Evolutionary conservation across 495 filamentous ascomycete genomes (phyloP).

Genomic region (Penicillium herquei): DNA sequence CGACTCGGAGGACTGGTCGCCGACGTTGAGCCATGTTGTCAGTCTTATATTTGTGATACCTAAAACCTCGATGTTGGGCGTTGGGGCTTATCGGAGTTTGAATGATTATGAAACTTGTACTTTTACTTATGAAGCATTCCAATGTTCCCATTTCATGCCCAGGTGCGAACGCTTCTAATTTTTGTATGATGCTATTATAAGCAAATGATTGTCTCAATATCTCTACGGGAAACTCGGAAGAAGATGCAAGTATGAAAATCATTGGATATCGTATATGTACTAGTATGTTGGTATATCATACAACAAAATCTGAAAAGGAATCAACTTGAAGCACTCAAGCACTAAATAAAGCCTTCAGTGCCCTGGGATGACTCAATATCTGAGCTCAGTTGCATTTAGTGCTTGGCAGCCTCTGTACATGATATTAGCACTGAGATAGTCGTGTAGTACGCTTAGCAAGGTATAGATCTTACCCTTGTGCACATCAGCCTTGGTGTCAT

Average conservation of each 20-base stretch:
- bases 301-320: too few relatives aligned
- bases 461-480: conserved; percentile 4
- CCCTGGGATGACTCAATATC: neutral
- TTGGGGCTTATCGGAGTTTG: neutral
- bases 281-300: too few relatives aligned
- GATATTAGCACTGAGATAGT: neutral
- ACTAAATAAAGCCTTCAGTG: neutral
- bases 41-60: conserved; percentile 2
- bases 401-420: conserved; percentile 8
- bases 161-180: neutral
- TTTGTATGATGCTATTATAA: neutral
- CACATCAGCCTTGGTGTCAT: conserved; percentile 7
- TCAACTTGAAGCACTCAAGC: neutral
- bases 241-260: too few relatives aligned
- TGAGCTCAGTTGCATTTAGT: neutral
- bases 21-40: conserved; percentile 26
- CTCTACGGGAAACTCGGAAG: too few relatives aligned
- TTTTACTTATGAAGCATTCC: neutral
- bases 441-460: too few relatives aligned
- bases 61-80: neutral
- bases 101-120: neutral
- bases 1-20: conserved; percentile 35
- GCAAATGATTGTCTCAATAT: too few relatives aligned
- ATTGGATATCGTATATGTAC: too few relatives aligned
- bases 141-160: neutral